These are phyloP conservation scores for Penicillium sp. DNA, from an alignment of 2,329 filamentous ascomycete genomes.

Conservation along the genomic window DNA sequence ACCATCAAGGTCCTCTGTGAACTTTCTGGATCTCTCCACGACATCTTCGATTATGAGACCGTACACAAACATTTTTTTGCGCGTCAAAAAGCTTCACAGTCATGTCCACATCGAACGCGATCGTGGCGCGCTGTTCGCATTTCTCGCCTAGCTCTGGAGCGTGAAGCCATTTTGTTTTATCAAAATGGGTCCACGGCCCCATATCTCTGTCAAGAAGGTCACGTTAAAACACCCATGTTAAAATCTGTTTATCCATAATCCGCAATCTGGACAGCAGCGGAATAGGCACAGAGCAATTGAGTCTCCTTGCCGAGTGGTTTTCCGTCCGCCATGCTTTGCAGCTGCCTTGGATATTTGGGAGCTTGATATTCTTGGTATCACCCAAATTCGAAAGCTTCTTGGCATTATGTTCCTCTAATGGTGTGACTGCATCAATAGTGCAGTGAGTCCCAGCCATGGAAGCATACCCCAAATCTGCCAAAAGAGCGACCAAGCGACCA, in stretches of 20 bases:
- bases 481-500: constrained; percentile 44
- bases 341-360: constrained; percentile 4
- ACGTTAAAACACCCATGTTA: too few relatives aligned
- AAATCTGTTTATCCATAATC: not conserved
- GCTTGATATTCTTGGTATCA: not conserved
- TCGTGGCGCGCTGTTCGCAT: constrained; percentile 3
- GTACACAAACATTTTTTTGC: too few relatives aligned
- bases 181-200: too few relatives aligned
- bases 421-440: constrained; percentile 14
- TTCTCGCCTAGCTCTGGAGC: not conserved
- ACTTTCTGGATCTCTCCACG: not conserved
- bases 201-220: not conserved
- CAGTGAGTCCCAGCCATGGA: constrained; percentile 5
- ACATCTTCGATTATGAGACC: not conserved
- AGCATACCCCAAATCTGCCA: constrained; percentile 42
- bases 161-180: not conserved
- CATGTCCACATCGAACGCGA: not conserved
- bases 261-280: not conserved
- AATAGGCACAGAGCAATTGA: not conserved
- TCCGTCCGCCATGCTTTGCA: constrained; percentile 7
- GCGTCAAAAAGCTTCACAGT: not conserved
- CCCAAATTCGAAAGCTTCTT: not conserved
- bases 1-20: not conserved
- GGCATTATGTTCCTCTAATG: not conserved
- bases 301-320: not conserved